A percentile compares a stretch with the other conserved stretches of the same genome.
Evolutionary conservation across 2,329 filamentous ascomycete genomes (phyloP).

Genomic region (Aaosphaeria pasadenensis): DNA sequence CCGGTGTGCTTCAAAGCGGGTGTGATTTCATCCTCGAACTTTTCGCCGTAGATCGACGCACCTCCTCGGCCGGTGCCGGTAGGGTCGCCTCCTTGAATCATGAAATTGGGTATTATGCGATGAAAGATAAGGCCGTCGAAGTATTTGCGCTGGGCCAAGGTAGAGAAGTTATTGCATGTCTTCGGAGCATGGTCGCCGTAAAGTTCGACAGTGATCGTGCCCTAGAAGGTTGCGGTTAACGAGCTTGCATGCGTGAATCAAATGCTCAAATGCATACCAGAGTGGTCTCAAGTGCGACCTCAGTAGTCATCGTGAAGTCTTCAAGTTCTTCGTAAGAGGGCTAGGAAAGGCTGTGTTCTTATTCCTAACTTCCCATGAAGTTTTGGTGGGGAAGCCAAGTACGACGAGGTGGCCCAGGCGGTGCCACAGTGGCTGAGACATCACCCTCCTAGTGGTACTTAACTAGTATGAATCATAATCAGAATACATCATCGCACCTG

Average conservation of each 20-base stretch:
- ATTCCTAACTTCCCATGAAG: no score
- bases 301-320: slow-evolving; percentile 49
- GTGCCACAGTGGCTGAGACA: no score
- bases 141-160: slow-evolving; percentile 78
- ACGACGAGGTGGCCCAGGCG: no score
- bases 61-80: slow-evolving; percentile 92
- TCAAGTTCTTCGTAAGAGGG: no score
- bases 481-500: no score
- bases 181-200: slow-evolving; percentile 86
- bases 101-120: slow-evolving; percentile 93
- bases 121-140: slow-evolving; percentile 87
- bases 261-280: slow-evolving; percentile 58
- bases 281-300: slow-evolving; percentile 78
- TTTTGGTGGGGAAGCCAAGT: no score
- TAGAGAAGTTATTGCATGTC: slow-evolving; percentile 84
- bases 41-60: slow-evolving; percentile 84
- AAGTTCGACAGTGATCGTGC: slow-evolving; percentile 81
- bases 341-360: no score
- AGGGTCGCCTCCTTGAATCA: slow-evolving; percentile 93
- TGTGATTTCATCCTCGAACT: slow-evolving; percentile 89
- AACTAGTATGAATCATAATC: no score
- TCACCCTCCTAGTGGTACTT: no score
- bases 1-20: slow-evolving; percentile 82
- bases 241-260: background rate
- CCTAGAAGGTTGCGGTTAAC: slow-evolving; percentile 50